Percentiles rank a stretch among this genome's conserved stretches.
These are phyloP conservation scores for Gnomoniopsis sp. DNA, from an alignment of 2,329 filamentous ascomycete genomes.

Conservation along the genomic window DNA sequence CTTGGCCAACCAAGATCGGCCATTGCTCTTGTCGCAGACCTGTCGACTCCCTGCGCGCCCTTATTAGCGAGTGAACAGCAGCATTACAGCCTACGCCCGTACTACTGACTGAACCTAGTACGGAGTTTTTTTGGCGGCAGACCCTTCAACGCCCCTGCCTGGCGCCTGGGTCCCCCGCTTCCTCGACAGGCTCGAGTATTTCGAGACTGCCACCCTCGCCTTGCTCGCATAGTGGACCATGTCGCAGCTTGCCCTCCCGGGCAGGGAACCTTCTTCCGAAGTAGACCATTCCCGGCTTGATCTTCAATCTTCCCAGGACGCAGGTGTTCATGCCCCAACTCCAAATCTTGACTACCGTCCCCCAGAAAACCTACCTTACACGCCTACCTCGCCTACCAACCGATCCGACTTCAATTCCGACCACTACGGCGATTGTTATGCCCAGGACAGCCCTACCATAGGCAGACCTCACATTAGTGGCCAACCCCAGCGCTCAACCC, in stretches of 20 bases:
- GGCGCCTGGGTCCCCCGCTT: neutral
- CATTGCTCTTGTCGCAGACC: neutral
- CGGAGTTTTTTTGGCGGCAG: neutral
- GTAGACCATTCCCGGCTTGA: constrained; percentile 18
- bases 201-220: neutral
- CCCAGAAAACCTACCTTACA: constrained; percentile 10
- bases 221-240: constrained; percentile 42
- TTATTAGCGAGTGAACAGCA: neutral
- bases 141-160: constrained; percentile 2
- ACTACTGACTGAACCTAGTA: constrained; percentile 4
- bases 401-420: constrained; percentile 16
- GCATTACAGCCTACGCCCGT: neutral
- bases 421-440: constrained; percentile 18
- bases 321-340: neutral
- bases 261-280: constrained; percentile 38
- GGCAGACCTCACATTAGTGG: constrained; percentile 30
- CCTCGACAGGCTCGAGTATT: too few species aligned
- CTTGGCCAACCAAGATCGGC: neutral
- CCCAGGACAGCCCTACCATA: constrained; percentile 46
- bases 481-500: constrained; percentile 8
- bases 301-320: constrained; percentile 11
- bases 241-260: constrained; percentile 50
- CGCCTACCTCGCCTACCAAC: constrained; percentile 14
- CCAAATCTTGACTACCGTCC: constrained; percentile 17
- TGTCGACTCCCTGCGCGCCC: neutral